A percentile compares a stretch with the other conserved stretches of the same genome.
These are phyloP conservation scores for Phaeomoniella chlamydospora DNA, from an alignment of 2,329 filamentous ascomycete species.

Conservation along the genomic window DNA sequence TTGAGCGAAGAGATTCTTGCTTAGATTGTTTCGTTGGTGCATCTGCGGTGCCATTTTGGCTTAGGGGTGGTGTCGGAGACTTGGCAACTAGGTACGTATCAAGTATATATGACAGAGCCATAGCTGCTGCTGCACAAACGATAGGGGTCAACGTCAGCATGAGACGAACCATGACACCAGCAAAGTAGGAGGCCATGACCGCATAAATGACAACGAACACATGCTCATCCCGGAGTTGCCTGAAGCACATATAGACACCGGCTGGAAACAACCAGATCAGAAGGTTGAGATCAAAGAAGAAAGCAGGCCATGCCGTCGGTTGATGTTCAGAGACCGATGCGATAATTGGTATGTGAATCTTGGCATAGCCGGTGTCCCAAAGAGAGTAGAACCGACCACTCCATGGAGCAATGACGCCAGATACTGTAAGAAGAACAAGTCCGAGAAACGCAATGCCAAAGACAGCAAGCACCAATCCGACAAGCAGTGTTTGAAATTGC, in stretches of 20 bases:
- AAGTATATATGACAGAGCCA: constrained; percentile 75
- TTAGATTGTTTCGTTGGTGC: constrained; percentile 44
- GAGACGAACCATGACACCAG: constrained; percentile 96
- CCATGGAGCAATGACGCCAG: constrained; percentile 92
- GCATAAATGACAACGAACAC: constrained; percentile 96
- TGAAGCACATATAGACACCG: constrained; percentile 96
- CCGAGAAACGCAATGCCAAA: constrained; percentile 59
- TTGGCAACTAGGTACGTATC: constrained; percentile 66
- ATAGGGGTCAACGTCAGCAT: constrained; percentile 96
- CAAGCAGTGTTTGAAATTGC: constrained; percentile 86
- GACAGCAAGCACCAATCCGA: constrained; percentile 57
- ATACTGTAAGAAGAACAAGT: constrained; percentile 70
- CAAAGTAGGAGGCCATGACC: constrained; percentile 94
- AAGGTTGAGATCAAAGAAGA: constrained; percentile 98
- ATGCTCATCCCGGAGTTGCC: constrained; percentile 83
- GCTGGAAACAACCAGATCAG: constrained; percentile 98
- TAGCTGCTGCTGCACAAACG: constrained; percentile 84
- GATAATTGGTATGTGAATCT: constrained; percentile 98
- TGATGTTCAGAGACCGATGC: constrained; percentile 99
- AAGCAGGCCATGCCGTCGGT: constrained; percentile 95
- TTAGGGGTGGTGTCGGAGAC: constrained; percentile 37
- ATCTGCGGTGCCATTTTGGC: constrained; percentile 18
- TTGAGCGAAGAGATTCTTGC: constrained; percentile 50
- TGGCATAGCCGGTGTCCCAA: constrained; percentile 97
- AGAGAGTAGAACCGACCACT: constrained; percentile 97